Percentiles rank a stretch among this genome's conserved stretches.
These are phyloP conservation scores for Amaranthus tricolor DNA, from an alignment of 179 eudicot species.

Conservation along the genomic window DNA sequence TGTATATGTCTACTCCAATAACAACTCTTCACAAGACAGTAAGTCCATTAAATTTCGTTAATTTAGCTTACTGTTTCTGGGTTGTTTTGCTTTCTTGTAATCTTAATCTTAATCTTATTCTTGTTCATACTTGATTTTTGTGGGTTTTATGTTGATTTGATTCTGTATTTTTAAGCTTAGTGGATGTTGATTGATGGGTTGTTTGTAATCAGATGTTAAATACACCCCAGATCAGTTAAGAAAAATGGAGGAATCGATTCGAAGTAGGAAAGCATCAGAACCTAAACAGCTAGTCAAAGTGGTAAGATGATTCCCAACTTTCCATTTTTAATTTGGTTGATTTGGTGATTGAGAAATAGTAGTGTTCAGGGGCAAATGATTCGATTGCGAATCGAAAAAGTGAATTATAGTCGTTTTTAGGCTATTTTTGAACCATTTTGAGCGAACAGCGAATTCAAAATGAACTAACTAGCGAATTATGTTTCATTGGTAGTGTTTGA, in stretches of 20 bases:
- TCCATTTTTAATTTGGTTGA: constrained; percentile 14
- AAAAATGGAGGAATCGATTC: constrained; percentile 85
- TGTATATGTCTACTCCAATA: constrained; percentile 51
- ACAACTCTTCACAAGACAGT: constrained; percentile 40
- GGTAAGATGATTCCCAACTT: constrained; percentile 38
- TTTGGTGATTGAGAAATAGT: constrained; percentile 1
- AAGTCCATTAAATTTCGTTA: constrained; percentile 10
- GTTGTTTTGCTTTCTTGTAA: neutral
- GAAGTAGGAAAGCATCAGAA: constrained; percentile 62
- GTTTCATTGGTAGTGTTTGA: neutral
- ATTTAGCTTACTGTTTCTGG: neutral
- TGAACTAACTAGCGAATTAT: neutral
- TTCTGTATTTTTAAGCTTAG: constrained; percentile 7
- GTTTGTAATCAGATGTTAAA: constrained; percentile 46
- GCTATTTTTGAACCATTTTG: neutral
- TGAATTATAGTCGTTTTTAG: neutral
- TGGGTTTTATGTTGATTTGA: constrained; percentile 5
- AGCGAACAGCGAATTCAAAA: too few relatives aligned
- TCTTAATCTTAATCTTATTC: neutral
- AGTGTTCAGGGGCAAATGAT: too few relatives aligned
- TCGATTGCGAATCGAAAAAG: too few relatives aligned
- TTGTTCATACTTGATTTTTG: neutral
- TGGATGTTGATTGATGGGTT: constrained; percentile 11
- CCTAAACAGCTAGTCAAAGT: constrained; percentile 66
- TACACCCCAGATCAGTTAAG: constrained; percentile 70